Evolutionary conservation across 2,329 filamentous ascomycete genomes (phyloP).

Genomic region (Apiospora kogelbergensis): DNA sequence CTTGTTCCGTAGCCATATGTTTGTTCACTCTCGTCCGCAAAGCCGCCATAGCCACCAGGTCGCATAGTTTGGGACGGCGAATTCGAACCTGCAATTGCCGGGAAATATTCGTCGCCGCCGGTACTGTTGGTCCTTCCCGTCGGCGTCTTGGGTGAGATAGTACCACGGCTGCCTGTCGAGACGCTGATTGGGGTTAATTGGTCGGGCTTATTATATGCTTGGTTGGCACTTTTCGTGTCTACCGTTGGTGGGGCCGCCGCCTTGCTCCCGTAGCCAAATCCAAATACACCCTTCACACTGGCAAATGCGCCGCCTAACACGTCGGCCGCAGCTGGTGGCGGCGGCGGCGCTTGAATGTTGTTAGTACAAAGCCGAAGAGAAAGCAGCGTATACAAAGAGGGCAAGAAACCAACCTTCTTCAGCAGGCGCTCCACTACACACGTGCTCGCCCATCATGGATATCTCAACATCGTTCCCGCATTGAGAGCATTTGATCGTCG

Average conservation of each 20-base stretch:
- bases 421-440: conserved; percentile 54
- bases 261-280: conserved; percentile 38
- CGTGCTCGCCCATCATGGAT: conserved; percentile 80
- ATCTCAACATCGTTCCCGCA: conserved; percentile 80
- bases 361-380: conserved; percentile 24
- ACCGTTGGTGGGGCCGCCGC: conserved; percentile 50
- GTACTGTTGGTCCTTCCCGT: conserved; percentile 43
- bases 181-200: conserved; percentile 65
- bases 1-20: conserved; percentile 13
- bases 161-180: conserved; percentile 54
- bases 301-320: conserved; percentile 36
- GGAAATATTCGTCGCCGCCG: conserved; percentile 46
- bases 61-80: conserved; percentile 39
- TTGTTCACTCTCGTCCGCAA: conserved; percentile 35
- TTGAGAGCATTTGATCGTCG: conserved; percentile 84
- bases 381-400: neutral
- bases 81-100: conserved; percentile 44
- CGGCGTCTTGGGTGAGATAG: conserved; percentile 63
- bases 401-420: conserved; percentile 38
- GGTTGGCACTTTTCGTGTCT: conserved; percentile 53
- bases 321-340: conserved; percentile 25
- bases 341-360: conserved; percentile 20
- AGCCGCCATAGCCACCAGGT: conserved; percentile 52
- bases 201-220: conserved; percentile 53
- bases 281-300: conserved; percentile 36